Base-by-base conservation (phyloP, 2,329 filamentous ascomycete species). In the Gremmenia infestans region DNA sequence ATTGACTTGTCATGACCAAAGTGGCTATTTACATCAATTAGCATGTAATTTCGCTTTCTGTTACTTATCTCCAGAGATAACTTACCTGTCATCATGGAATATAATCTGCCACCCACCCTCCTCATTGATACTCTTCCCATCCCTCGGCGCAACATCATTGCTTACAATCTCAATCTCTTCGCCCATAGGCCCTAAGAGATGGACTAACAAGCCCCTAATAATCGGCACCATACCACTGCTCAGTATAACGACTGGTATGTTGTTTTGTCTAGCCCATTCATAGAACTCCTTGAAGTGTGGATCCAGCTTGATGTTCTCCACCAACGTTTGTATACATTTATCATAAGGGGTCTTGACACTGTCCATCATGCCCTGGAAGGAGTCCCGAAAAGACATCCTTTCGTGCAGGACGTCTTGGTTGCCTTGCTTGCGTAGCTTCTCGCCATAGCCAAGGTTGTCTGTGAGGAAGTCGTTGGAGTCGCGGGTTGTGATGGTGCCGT, bases 1-100 rank as follows among this genome's bases (percentile, higher is more conserved):
- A 93, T 78, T 25, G 87, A 92, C 82, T 99, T 99, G 79, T 99
- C 93, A 71, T 99, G 94, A n/a, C 94, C 94, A 67, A 95, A 95
- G 56, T 86, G 63, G 48, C 66, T 69, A 47, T 47, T 15, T 42
- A 28, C n/a, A 25, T 9, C 4, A 5, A 22, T 57, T 23, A 53
- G 51, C 19, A 28, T 22, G 36, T 25, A 23, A 17, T 50, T 11
- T 40, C 19, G 48, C 39, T 40, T 9, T 32, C 37, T 15, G 2
- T 17, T 2, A 40, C n/a, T 7, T 15, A 15, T 6, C 37, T 25
- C 15, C 6, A 19, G 35, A 40, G 15, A 32, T 23, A 8, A 67
- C 73, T 68, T 68, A 86, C 83, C 83, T 91, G 59, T 93, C 90
- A 70, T 99, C 92, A 68, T 91, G 91, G 74, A 87, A 99, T 56